Percentiles rank a stretch among this genome's conserved stretches.
Conservation (phyloP, 805 yeast species). For the Tetrapisispora arboricola region DNA sequence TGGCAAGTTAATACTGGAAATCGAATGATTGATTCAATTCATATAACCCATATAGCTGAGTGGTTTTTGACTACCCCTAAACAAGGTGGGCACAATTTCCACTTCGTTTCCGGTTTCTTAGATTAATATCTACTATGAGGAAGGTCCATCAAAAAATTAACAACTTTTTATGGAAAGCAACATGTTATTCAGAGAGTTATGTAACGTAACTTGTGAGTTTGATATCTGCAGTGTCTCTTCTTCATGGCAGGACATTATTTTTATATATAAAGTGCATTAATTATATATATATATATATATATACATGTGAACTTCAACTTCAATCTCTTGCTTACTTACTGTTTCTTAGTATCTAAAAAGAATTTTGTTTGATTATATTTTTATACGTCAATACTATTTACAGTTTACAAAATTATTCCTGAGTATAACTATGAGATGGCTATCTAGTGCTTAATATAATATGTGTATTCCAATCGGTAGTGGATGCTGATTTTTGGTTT, state of each 20-base stretch:
- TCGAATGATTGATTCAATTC: constrained; percentile 18
- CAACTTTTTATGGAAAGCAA: constrained; percentile 13
- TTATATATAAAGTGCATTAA: no score
- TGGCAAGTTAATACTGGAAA: constrained; percentile 30
- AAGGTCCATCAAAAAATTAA: constrained; percentile 9
- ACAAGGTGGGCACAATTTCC: constrained; percentile 30
- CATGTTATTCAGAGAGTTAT: constrained; percentile 26
- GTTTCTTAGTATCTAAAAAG: no score
- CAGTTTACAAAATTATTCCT: not conserved
- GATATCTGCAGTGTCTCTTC: constrained; percentile 27
- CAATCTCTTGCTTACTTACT: no score
- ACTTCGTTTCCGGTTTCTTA: constrained; percentile 36
- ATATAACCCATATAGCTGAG: constrained; percentile 32
- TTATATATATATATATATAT: no score
- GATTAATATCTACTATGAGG: constrained; percentile 27
- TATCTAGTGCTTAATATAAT: no score
- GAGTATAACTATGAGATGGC: no score
- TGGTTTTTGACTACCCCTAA: constrained; percentile 30
- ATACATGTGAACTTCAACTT: no score
- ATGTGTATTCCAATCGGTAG: no score
- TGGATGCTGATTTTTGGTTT: no score
- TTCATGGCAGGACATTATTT: constrained; percentile 29
- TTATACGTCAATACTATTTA: not conserved
- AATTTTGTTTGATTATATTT: no score
- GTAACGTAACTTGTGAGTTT: constrained; percentile 27